Conservation (phyloP, 129 eudicot genomes). For the Pulicaria dysenterica region DNA sequence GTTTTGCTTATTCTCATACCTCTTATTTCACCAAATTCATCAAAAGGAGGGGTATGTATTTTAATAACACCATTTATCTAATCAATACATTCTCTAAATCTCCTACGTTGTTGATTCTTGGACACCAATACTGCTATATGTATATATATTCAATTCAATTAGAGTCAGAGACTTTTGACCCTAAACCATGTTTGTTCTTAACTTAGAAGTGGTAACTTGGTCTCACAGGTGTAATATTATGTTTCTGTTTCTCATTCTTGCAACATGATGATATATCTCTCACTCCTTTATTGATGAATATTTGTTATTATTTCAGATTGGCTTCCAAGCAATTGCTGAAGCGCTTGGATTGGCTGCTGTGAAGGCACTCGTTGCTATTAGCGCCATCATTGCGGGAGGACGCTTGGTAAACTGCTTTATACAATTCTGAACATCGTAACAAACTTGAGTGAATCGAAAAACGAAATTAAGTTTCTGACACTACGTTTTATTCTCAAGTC, state of each 20-base stretch:
- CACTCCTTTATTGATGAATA: neutral
- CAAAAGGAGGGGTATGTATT: constrained; percentile 93
- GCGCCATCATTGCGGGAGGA: constrained; percentile 97
- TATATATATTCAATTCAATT: neutral
- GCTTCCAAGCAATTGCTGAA: constrained; percentile 98
- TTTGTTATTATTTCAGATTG: constrained; percentile 59
- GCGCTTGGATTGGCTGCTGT: constrained; percentile 99
- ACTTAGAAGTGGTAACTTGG: neutral
- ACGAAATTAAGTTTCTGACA: neutral
- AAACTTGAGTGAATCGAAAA: neutral
- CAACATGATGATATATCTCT: neutral
- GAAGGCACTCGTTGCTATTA: constrained; percentile 96
- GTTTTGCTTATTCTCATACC: constrained; percentile 98
- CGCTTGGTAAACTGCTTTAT: constrained; percentile 64
- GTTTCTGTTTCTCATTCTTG: constrained; percentile 15
- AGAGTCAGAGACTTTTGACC: neutral
- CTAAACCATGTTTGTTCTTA: constrained; percentile 3
- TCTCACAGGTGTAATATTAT: constrained; percentile 7
- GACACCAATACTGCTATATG: constrained; percentile 14
- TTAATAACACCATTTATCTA: constrained; percentile 10
- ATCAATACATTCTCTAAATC: constrained; percentile 1
- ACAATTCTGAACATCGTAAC: neutral
- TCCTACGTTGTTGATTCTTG: neutral
- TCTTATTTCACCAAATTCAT: constrained; percentile 93
- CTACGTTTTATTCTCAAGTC: neutral